Evolutionary conservation across 495 filamentous ascomycete genomes (phyloP), one percentile per base, ranked within the genome.

Genomic region (Annulohypoxylon maeteangense): DNA sequence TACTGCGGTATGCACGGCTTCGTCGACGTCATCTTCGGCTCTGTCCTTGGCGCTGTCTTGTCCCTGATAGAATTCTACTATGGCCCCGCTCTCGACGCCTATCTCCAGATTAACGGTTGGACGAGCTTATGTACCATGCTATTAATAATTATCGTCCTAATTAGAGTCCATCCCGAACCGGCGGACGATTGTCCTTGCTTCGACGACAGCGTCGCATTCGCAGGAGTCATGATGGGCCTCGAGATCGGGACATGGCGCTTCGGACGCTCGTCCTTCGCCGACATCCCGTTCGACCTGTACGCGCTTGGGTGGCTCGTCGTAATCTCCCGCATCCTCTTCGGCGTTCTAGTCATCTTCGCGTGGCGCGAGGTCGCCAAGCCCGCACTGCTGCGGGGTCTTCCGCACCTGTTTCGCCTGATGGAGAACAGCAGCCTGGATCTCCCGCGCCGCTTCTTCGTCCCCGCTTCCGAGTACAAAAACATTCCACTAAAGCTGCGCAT

Each of bases 1-100:
- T 98, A 98, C 81, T 98, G 95, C 76, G 95, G 95, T 55, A 99
- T 99, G 95, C 95, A 99, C 81, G 95, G 95, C 36, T 95, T 99
- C 80, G 82, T 97, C 42, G 95, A 99, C 78, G 92, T 97, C 11
- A 79, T 93, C 12, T 76, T 94, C 68, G 95, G 95, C 2, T 91
- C 88, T 55, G 67, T 87, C 18, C 84, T 98, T 58, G 95, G 94
- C 16, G 89, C 89, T 22, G 65, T 76, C 29, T 86, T 88, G 65
- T 83, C 93, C 1, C 78, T 90, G 18, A 73, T 91, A 38, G 93
- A 97, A 77, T 93, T 90, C 72, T 75, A 87, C 56, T 93, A 87
- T 74, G 92, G 90, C 12, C 82, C 90, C 2, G 72, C 74, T 3
- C 85, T 95, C 58, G 92, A 97, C 56, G 72, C 80, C 14, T 94